phyloP scores from a whole-genome alignment of 2,329 filamentous ascomycete genomes.

The Cordyceps cicadae region DNA sequence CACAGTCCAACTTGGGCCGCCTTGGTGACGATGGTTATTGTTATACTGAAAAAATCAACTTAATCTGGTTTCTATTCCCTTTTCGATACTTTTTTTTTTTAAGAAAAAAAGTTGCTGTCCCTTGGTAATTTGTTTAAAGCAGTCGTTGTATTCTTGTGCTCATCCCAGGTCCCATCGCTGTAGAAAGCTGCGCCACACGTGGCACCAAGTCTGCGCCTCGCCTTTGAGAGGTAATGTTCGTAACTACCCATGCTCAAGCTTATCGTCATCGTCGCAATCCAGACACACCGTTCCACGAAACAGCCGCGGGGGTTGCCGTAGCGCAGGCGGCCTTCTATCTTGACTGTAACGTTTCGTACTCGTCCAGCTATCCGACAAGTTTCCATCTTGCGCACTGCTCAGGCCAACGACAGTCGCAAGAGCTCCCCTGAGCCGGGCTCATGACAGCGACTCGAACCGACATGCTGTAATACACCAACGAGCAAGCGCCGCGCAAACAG shows the following conservation, averaged over 20 bases:
- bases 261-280: conserved; percentile 7
- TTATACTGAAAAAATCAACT: not conserved
- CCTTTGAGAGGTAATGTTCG: not conserved
- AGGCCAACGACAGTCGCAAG: not conserved
- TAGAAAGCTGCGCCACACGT: conserved; percentile 5
- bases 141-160: not conserved
- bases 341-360: not conserved
- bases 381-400: not conserved
- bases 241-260: conserved; percentile 1
- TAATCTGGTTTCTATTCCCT: no score
- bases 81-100: not conserved
- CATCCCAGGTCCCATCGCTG: no score
- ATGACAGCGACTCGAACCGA: conserved; percentile 9
- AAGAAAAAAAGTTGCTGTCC: no score
- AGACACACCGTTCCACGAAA: not conserved
- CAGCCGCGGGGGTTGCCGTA: not conserved
- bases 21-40: not conserved
- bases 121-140: not conserved
- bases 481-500: not conserved
- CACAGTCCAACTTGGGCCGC: not conserved
- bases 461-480: conserved; percentile 4
- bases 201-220: conserved; percentile 3
- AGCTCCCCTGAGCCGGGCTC: conserved; percentile 9
- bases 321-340: not conserved
- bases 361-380: not conserved